These are phyloP conservation scores for Aspergillus pseudoterreus DNA, from an alignment of 2,329 filamentous ascomycete genomes.

Conservation along the genomic window DNA sequence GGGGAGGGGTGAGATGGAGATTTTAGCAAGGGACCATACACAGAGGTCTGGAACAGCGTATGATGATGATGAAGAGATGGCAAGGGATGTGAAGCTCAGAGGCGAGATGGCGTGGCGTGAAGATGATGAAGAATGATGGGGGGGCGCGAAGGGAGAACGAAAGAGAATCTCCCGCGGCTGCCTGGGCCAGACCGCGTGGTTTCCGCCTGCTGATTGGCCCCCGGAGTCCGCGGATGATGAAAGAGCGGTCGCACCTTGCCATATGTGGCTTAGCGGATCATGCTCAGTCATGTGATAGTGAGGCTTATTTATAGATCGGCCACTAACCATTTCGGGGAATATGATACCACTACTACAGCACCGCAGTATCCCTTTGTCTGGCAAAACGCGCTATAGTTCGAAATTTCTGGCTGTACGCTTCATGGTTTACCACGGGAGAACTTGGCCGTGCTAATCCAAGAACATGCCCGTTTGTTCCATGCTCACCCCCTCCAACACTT, in stretches of 20 bases:
- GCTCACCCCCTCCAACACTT: no score
- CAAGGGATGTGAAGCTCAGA: neutral
- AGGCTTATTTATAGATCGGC: neutral
- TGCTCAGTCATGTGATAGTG: neutral
- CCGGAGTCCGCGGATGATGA: conserved; percentile 5
- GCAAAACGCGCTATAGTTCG: no score
- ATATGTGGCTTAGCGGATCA: neutral
- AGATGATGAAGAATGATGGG: neutral
- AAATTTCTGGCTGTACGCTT: no score
- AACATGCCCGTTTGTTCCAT: no score
- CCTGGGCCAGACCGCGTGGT: neutral
- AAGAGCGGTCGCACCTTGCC: neutral
- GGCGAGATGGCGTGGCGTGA: conserved; percentile 2
- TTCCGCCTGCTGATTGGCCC: conserved; percentile 1
- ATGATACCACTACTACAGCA: neutral
- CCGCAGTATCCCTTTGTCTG: neutral
- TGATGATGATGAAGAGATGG: neutral
- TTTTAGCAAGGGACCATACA: conserved; percentile 2
- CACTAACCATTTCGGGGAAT: neutral
- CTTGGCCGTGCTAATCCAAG: no score
- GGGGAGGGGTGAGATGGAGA: conserved; percentile 5
- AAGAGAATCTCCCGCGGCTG: neutral
- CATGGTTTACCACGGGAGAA: no score
- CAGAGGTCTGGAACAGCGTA: neutral
- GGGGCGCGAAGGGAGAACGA: conserved; percentile 3